Evolutionary conservation across 2,329 filamentous ascomycete genomes (phyloP).

Genomic region (Zymoseptoria tritici): DNA sequence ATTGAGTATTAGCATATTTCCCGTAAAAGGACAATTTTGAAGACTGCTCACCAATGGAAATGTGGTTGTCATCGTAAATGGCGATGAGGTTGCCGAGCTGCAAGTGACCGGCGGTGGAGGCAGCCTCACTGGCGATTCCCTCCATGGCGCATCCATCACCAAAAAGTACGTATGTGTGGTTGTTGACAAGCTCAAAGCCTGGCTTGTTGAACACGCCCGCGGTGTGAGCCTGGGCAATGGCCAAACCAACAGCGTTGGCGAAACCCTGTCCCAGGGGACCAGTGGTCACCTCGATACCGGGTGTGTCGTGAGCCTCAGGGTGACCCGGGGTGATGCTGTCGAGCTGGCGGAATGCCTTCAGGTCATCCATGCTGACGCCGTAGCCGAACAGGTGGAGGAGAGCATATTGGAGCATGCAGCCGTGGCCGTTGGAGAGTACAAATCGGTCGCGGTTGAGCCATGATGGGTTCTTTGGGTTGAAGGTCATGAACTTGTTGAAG

Average conservation of each 20-base stretch:
- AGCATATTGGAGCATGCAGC: slow-evolving; percentile 98
- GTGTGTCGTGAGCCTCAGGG: slow-evolving; percentile 92
- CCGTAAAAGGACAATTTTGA: background rate
- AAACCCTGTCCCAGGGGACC: slow-evolving; percentile 97
- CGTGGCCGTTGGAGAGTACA: slow-evolving; percentile 97
- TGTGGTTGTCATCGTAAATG: slow-evolving; percentile 98
- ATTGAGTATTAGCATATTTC: background rate
- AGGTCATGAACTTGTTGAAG: slow-evolving; percentile 98
- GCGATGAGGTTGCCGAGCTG: slow-evolving; percentile 96
- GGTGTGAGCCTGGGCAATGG: slow-evolving; percentile 90
- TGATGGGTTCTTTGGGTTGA: slow-evolving; percentile 98
- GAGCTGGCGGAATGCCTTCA: slow-evolving; percentile 85
- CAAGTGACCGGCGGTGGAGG: slow-evolving; percentile 86
- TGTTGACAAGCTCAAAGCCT: slow-evolving; percentile 82
- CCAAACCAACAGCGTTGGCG: slow-evolving; percentile 93
- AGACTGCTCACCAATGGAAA: slow-evolving; percentile 59
- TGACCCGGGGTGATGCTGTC: slow-evolving; percentile 88
- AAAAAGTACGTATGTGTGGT: slow-evolving; percentile 95
- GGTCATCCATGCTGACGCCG: slow-evolving; percentile 73
- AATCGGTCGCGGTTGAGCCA: slow-evolving; percentile 98
- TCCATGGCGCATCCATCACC: slow-evolving; percentile 99
- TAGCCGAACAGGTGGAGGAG: slow-evolving; percentile 96
- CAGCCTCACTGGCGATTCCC: slow-evolving; percentile 90
- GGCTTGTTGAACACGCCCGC: slow-evolving; percentile 94
- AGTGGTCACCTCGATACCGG: slow-evolving; percentile 95